Base-by-base conservation (phyloP, 2,329 filamentous ascomycete genomes). In the Sarocladium strictum region DNA sequence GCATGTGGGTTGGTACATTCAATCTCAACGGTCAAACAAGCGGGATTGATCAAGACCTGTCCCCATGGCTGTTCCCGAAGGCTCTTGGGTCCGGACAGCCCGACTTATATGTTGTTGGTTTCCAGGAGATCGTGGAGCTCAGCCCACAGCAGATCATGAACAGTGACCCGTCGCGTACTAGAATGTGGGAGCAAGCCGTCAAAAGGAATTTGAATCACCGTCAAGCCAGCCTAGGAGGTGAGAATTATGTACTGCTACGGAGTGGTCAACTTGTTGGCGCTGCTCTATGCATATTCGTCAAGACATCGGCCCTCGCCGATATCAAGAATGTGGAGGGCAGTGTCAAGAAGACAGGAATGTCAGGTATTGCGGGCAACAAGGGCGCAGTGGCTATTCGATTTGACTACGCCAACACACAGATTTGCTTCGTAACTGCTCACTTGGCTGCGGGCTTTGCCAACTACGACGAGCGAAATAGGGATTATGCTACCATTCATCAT, bases 91-190 rank as follows among this genome's bases (percentile, higher is more conserved):
- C 83, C 3, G 76, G 81, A 47, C 84, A 89, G 57, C 92, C 94
- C 5, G 89, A 93, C 56, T 89, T 99, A 35, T 85, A 96, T 53
- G 91, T 88, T 7, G 86, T 97, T 15, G 94, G 90, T 0, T 97
- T 99, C 63, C 94, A 99, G 66, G 94, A 99, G 69, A 97, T 99
- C 58, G 94, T 99, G n/a, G 90, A 96, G 65, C 76, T 99, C 47
- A 97, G 90, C 62, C 94, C 95, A 15, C 93, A 97, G 67, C 94
- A 99, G 65, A 97, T 99, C 65, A 97, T 99, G 91, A 96, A 95
- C 60, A 97, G 92, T 57, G 93, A 99, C 66, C 94, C 94, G 1
- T 84, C 85, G 2, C 82, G 89, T 54, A 89, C 93, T 60, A 85
- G 90, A 59, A 74, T 86, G 19, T 99, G 94, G 94, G 94, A 99